A percentile compares a stretch with the other conserved stretches of the same genome.
Evolutionary conservation across 768 basidiomycete genomes (phyloP).

Genomic region (Rubroboletus pulcherrimus): DNA sequence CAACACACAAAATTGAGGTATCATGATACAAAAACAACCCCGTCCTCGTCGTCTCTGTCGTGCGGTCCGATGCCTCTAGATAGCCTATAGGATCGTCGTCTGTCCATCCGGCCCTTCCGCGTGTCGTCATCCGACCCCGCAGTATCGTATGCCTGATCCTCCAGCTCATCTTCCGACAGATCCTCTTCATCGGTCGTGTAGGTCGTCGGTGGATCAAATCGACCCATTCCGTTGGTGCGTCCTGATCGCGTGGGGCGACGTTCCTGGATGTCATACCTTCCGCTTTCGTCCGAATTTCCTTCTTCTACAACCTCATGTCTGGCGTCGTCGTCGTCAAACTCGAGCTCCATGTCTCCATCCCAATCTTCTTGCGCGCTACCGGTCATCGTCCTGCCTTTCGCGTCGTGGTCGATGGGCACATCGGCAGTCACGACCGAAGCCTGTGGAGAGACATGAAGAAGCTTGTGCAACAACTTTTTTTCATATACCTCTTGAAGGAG

Average conservation of each 20-base stretch:
- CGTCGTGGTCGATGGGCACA: slow-evolving; percentile 12
- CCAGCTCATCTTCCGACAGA: slow-evolving; percentile 27
- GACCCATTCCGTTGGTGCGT: slow-evolving; percentile 35
- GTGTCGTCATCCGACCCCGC: slow-evolving; percentile 25
- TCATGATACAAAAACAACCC: not conserved
- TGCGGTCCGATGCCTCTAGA: slow-evolving; percentile 44
- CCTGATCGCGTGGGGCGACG: slow-evolving; percentile 45
- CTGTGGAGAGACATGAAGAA: slow-evolving; percentile 42
- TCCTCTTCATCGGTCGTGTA: slow-evolving; percentile 50
- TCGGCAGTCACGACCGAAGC: slow-evolving; percentile 20
- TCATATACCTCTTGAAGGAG: slow-evolving; percentile 69
- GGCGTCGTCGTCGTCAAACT: slow-evolving; percentile 23
- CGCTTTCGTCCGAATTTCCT: slow-evolving; percentile 46
- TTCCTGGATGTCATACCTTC: slow-evolving; percentile 53
- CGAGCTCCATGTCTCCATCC: slow-evolving; percentile 36
- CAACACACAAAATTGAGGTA: not conserved
- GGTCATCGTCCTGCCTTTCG: slow-evolving; percentile 6
- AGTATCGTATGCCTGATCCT: slow-evolving; percentile 24
- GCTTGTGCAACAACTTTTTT: slow-evolving; percentile 51
- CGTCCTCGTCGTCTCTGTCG: slow-evolving; percentile 19
- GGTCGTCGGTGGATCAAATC: slow-evolving; percentile 38
- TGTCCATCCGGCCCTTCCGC: not conserved
- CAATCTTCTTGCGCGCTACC: slow-evolving; percentile 37
- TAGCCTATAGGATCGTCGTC: slow-evolving; percentile 54
- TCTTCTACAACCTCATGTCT: slow-evolving; percentile 1